Evolutionary conservation across 2,329 filamentous ascomycete species (phyloP).

Genomic region (Colletotrichum coccodes): DNA sequence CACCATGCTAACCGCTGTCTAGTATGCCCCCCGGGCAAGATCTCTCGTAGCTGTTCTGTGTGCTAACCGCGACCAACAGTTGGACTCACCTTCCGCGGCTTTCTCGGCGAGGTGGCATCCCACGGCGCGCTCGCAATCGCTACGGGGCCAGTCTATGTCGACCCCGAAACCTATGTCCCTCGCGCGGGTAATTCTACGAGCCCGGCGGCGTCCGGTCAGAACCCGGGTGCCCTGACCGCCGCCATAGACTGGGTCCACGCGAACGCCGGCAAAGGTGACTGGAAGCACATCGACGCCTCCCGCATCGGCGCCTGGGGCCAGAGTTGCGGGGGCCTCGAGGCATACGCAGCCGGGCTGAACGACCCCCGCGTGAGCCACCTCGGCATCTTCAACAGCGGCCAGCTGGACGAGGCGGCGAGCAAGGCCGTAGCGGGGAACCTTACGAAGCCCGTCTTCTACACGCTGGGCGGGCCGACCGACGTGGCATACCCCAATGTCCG

Average conservation of each 20-base stretch:
- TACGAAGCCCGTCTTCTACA: constrained; percentile 19
- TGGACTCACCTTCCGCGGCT: constrained; percentile 7
- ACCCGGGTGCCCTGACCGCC: constrained; percentile 12
- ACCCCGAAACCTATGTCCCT: constrained; percentile 1
- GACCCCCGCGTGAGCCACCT: constrained; percentile 8
- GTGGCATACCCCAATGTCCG: not conserved
- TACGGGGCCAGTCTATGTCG: not conserved
- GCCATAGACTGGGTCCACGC: constrained; percentile 15
- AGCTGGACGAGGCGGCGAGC: not conserved
- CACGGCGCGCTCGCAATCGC: constrained; percentile 8
- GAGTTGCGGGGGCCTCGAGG: constrained; percentile 21
- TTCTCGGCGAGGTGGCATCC: constrained; percentile 5
- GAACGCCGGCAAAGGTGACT: constrained; percentile 17
- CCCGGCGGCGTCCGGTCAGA: constrained; percentile 1
- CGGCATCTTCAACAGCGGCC: constrained; percentile 24
- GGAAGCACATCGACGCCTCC: constrained; percentile 17
- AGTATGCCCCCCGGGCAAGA: not conserved
- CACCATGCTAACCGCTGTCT: not conserved
- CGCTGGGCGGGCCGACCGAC: constrained; percentile 4
- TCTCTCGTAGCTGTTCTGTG: rapidly evolving
- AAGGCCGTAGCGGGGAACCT: not conserved
- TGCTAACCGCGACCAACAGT: not conserved
- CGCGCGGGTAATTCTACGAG: not conserved
- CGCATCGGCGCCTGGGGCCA: constrained; percentile 23
- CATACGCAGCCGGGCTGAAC: constrained; percentile 12